Conservation (phyloP, 177 flowering plant species). For the Telopea speciosissima region DNA sequence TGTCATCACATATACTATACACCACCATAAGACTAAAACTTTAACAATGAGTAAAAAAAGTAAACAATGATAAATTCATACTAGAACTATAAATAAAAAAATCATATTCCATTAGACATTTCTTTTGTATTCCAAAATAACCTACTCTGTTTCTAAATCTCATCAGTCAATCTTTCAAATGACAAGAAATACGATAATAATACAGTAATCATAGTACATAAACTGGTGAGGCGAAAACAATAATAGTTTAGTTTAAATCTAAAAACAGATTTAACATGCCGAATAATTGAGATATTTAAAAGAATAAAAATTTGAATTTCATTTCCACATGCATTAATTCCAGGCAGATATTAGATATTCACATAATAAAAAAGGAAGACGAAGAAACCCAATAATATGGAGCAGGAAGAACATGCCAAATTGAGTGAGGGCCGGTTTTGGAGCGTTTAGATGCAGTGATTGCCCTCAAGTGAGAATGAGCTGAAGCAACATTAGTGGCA, state of each 20-base stretch:
- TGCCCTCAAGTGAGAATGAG: conserved; percentile 78
- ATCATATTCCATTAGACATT: no score
- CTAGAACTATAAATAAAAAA: no score
- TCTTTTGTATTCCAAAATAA: no score
- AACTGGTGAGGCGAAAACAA: background rate
- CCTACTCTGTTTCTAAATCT: no score
- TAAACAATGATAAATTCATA: no score
- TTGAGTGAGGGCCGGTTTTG: conserved; percentile 61
- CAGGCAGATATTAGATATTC: background rate
- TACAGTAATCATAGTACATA: background rate
- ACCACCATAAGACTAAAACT: no score
- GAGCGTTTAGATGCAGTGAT: conserved; percentile 87
- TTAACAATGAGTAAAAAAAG: no score
- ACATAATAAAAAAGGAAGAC: conserved; percentile 3
- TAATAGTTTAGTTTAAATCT: background rate
- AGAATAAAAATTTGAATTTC: background rate
- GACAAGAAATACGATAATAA: background rate
- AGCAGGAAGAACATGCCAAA: conserved; percentile 52
- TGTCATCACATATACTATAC: no score
- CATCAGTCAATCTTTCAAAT: background rate
- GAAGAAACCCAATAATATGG: background rate
- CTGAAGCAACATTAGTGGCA: conserved; percentile 60
- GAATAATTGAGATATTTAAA: background rate
- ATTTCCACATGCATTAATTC: no score
- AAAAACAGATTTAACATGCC: background rate